Evolutionary conservation across 1,284 basidiomycete species (phyloP).

Genomic region (Cutaneotrichosporon spelunceum): DNA sequence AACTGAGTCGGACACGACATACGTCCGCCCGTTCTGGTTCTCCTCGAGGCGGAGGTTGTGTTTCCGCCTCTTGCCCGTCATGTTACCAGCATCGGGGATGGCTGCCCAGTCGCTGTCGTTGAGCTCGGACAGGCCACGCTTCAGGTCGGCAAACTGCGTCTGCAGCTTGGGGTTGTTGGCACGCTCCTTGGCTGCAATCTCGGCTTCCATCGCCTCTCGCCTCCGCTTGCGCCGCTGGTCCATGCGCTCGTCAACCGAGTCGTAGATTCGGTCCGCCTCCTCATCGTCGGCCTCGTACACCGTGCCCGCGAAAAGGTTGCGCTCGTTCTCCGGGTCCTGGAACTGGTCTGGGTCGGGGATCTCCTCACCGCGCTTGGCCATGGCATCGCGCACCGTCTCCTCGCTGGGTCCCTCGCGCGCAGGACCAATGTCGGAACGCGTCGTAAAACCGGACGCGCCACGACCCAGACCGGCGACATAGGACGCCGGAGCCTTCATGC

Average conservation of each 20-base stretch:
- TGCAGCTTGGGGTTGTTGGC: slow-evolving; percentile 53
- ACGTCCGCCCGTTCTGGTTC: slow-evolving; percentile 60
- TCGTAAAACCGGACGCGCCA: slow-evolving; percentile 97
- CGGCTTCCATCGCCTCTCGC: slow-evolving; percentile 55
- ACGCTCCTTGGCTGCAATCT: slow-evolving; percentile 45
- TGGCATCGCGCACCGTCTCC: slow-evolving; percentile 78
- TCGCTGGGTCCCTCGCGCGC: slow-evolving; percentile 90
- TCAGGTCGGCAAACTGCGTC: slow-evolving; percentile 83
- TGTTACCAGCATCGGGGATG: slow-evolving; percentile 93
- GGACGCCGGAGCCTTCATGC: slow-evolving; percentile 76
- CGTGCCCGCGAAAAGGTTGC: slow-evolving; percentile 89
- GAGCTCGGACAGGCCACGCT: slow-evolving; percentile 79
- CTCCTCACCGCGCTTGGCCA: slow-evolving; percentile 79
- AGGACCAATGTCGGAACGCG: slow-evolving; percentile 96
- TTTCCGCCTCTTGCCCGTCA: slow-evolving; percentile 86
- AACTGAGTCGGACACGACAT: slow-evolving; percentile 89
- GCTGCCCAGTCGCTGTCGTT: slow-evolving; percentile 91
- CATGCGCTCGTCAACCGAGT: slow-evolving; percentile 83
- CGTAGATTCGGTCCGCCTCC: slow-evolving; percentile 94
- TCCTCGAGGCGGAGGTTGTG: slow-evolving; percentile 64
- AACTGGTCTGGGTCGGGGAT: slow-evolving; percentile 78
- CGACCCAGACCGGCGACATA: slow-evolving; percentile 95
- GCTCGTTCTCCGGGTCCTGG: slow-evolving; percentile 97
- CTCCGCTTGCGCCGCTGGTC: slow-evolving; percentile 75
- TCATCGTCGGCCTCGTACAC: slow-evolving; percentile 97